A percentile compares a stretch with the other conserved stretches of the same genome.
These are phyloP conservation scores for Capsella rubella DNA, from an alignment of 441 rosid species.

Conservation along the genomic window DNA sequence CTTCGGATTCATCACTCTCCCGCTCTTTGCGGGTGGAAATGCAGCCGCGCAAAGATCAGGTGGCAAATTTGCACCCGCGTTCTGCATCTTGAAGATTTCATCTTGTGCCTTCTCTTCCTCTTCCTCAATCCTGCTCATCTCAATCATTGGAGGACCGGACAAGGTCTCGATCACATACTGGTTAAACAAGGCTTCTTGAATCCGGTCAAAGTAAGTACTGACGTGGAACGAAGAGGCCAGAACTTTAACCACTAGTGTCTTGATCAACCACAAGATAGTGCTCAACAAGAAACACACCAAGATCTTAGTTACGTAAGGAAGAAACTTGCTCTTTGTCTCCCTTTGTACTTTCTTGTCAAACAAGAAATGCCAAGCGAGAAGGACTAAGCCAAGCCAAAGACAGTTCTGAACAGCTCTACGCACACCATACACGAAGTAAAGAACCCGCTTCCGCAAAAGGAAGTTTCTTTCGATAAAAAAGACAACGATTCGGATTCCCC, in stretches of 20 bases:
- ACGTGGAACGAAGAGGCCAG: slow-evolving; percentile 68
- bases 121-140: slow-evolving; percentile 56
- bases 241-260: slow-evolving; percentile 67
- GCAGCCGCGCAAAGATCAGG: slow-evolving; percentile 59
- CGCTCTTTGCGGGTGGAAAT: slow-evolving; percentile 51
- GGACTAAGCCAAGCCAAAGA: slow-evolving; percentile 64
- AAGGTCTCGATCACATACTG: slow-evolving; percentile 67
- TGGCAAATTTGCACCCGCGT: slow-evolving; percentile 65
- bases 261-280: slow-evolving; percentile 58
- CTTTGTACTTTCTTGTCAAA: slow-evolving; percentile 55
- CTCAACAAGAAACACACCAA: slow-evolving; percentile 59
- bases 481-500: slow-evolving; percentile 75
- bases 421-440: slow-evolving; percentile 71
- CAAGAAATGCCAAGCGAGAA: slow-evolving; percentile 64
- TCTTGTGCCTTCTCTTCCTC: slow-evolving; percentile 60
- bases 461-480: slow-evolving; percentile 65
- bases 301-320: slow-evolving; percentile 50
- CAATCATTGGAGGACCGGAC: slow-evolving; percentile 63
- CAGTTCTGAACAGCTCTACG: slow-evolving; percentile 70
- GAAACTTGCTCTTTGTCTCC: slow-evolving; percentile 43
- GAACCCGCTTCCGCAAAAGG: slow-evolving; percentile 56
- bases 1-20: slow-evolving; percentile 47
- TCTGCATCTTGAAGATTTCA: slow-evolving; percentile 59
- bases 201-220: slow-evolving; percentile 69
- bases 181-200: slow-evolving; percentile 64